Conservation (phyloP, 1,139 yeast species). For the Saccharomyces hybrid region DNA sequence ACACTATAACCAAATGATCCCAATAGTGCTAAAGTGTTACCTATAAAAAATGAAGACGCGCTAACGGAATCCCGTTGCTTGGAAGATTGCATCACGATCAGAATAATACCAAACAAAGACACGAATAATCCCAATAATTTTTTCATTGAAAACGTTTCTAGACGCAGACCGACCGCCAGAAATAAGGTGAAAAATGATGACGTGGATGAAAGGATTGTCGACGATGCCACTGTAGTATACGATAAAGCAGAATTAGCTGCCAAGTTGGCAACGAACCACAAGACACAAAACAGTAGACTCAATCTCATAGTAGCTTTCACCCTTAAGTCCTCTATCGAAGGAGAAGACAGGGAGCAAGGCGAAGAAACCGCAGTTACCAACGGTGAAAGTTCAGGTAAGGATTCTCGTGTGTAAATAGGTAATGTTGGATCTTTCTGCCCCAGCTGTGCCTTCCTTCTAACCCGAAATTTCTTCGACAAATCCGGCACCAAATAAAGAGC, state of each 20-base stretch:
- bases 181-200: slow-evolving; percentile 86
- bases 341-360: neutral
- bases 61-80: neutral
- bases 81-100: neutral
- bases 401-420: slow-evolving; percentile 2
- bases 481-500: slow-evolving; percentile 69
- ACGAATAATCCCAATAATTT: slow-evolving; percentile 65
- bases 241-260: slow-evolving; percentile 81
- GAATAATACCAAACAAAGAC: slow-evolving; percentile 64
- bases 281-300: slow-evolving; percentile 73
- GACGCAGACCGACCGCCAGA: slow-evolving; percentile 62
- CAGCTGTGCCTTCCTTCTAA: slow-evolving; percentile 23
- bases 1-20: slow-evolving; percentile 87
- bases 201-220: slow-evolving; percentile 85
- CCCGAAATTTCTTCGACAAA: slow-evolving; percentile 31
- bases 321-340: neutral
- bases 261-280: slow-evolving; percentile 88
- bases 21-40: slow-evolving; percentile 69
- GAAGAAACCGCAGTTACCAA: slow-evolving; percentile 1
- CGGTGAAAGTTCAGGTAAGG: neutral
- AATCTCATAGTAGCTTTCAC: slow-evolving; percentile 45
- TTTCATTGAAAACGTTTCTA: slow-evolving; percentile 58
- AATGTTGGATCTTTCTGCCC: slow-evolving; percentile 24
- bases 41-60: slow-evolving; percentile 47
- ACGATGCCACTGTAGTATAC: slow-evolving; percentile 87